Base-by-base conservation (phyloP, 176 grass and related monocot genomes). In the Puccinellia tenuiflora region DNA sequence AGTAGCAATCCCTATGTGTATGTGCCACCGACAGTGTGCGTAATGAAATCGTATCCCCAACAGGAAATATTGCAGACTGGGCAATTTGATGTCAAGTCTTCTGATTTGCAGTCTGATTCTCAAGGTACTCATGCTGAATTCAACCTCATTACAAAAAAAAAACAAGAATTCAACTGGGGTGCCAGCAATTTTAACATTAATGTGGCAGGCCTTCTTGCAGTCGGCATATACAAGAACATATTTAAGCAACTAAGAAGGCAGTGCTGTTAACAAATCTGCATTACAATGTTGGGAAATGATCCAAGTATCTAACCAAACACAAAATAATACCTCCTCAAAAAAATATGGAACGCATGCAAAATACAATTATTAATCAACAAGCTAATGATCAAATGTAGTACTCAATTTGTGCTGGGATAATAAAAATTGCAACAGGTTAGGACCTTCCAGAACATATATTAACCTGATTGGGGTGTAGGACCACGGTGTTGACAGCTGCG, bases 401-500 rank as follows among this genome's bases (percentile, higher is more conserved):
- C 33, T 73, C 14, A 45, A 8, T 67, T 21, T 30, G 18, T 38
- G n/a, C 38, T 75, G 37, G 35, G 18, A 82, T 57, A 18, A 73
- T 43, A 17, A 54, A 64, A 28, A 61, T 1, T 66, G 12, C 0
- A 72, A 50, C 20, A 7, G 52, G 9, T 26, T 89, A 70, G 7
- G 68, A 77, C 8, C 17, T 48, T 15, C 45, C 52, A 73, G 70
- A 38, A 21, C 71, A 64, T 26, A 85, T 59, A 25, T 64, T 28
- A 86, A 95, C 96, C 89, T 99, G 96, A 88, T 99, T 99, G 70
- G 93, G 96, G 82, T 98, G 96, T 54, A 98, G 91, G 66, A 98
- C 91, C 13, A 98, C 93, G 47, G 91, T 98, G 75, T 98, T 99
- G 38, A 99, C 93, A 81, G 96, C 87, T 60, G 93, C 96, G 29